Percentiles rank a stretch among this genome's conserved stretches.
Evolutionary conservation across 495 filamentous ascomycete species (phyloP).

Genomic region (Podospora fimiseda): DNA sequence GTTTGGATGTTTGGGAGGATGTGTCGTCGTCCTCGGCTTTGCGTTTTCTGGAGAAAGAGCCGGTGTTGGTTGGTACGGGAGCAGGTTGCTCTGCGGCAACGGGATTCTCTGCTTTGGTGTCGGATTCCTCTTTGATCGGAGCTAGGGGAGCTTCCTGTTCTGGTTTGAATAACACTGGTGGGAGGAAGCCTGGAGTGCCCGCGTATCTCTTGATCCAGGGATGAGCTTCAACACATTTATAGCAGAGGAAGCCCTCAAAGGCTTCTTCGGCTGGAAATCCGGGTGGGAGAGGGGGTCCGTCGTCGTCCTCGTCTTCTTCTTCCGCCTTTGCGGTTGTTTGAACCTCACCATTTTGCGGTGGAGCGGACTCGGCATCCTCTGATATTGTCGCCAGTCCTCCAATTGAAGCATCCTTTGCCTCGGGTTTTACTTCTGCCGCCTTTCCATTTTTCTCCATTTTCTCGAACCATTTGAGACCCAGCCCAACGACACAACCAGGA

Average conservation of each 20-base stretch:
- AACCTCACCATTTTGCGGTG: conserved; percentile 18
- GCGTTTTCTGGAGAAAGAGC: conserved; percentile 62
- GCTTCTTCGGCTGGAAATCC: conserved; percentile 84
- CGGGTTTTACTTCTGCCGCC: conserved; percentile 15
- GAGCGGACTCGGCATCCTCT: conserved; percentile 26
- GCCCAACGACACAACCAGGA: conserved; percentile 83
- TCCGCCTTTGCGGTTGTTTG: conserved; percentile 15
- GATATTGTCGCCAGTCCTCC: conserved; percentile 32
- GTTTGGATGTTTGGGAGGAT: conserved; percentile 48
- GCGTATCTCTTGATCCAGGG: conserved; percentile 93
- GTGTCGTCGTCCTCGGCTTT: conserved; percentile 49
- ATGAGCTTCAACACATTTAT: conserved; percentile 80
- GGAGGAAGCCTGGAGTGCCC: conserved; percentile 73
- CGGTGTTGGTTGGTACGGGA: not conserved
- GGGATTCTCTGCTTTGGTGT: not conserved
- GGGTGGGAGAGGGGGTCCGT: conserved; percentile 57
- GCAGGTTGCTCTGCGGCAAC: too few relatives aligned
- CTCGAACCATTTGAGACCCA: conserved; percentile 55
- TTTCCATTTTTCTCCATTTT: conserved; percentile 44
- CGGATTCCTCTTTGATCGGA: not conserved
- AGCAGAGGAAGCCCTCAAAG: conserved; percentile 87
- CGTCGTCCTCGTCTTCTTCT: conserved; percentile 37
- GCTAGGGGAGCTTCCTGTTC: conserved; percentile 6
- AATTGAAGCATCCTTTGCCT: conserved; percentile 5
- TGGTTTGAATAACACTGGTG: conserved; percentile 49